A percentile compares a stretch with the other conserved stretches of the same genome.
Conservation (phyloP, 768 basidiomycete species). For the Tephrocybe rancida region DNA sequence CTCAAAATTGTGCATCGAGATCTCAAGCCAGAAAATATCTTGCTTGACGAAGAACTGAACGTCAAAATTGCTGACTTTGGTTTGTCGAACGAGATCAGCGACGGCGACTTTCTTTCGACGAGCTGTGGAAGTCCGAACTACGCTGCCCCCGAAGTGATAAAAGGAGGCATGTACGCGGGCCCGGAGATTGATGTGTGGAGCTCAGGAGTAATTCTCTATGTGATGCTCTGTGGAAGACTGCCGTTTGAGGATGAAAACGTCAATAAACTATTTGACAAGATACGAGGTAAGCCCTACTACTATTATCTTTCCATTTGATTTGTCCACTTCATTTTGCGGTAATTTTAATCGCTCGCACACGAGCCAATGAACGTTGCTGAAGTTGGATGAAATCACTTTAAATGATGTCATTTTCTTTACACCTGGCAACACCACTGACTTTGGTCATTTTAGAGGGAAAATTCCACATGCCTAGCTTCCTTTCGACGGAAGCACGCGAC, state of each 20-base stretch:
- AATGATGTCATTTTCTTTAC: neutral
- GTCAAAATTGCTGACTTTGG: slow-evolving; percentile 99
- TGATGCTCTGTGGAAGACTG: slow-evolving; percentile 92
- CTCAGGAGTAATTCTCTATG: slow-evolving; percentile 97
- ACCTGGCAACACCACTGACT: slow-evolving; percentile 9
- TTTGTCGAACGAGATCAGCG: slow-evolving; percentile 92
- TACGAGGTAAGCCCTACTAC: slow-evolving; percentile 61
- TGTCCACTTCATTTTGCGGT: neutral
- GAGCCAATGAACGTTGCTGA: neutral
- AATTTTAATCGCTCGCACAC: neutral
- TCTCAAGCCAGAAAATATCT: slow-evolving; percentile 95
- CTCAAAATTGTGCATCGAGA: slow-evolving; percentile 98
- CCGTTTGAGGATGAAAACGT: slow-evolving; percentile 99
- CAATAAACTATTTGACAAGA: slow-evolving; percentile 90
- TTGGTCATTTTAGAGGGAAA: slow-evolving; percentile 63
- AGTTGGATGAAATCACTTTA: neutral
- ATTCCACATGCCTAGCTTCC: slow-evolving; percentile 82
- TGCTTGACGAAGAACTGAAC: slow-evolving; percentile 81
- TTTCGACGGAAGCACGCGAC: slow-evolving; percentile 75
- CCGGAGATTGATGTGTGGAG: slow-evolving; percentile 99
- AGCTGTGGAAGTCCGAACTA: slow-evolving; percentile 99
- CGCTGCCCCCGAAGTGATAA: slow-evolving; percentile 97
- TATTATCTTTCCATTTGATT: slow-evolving; percentile 9
- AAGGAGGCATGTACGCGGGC: slow-evolving; percentile 92
- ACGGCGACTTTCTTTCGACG: slow-evolving; percentile 96